Percentiles rank a stretch among this genome's conserved stretches.
phyloP scores from a whole-genome alignment of 495 filamentous ascomycete genomes.

The Letharia columbiana region DNA sequence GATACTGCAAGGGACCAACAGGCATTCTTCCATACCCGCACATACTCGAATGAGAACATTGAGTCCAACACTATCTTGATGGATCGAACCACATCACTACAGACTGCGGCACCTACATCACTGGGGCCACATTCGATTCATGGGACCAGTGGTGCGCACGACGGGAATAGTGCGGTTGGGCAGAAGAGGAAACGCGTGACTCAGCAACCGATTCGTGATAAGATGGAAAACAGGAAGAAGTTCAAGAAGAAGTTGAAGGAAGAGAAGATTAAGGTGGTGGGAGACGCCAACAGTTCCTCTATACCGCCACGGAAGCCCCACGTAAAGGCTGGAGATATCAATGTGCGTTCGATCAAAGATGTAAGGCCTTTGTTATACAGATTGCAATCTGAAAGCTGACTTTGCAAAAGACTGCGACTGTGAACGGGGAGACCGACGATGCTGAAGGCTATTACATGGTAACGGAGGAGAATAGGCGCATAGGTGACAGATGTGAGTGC shows the following conservation, averaged over 20 bases:
- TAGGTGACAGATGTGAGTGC: slow-evolving; percentile 80
- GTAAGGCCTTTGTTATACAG: slow-evolving; percentile 47
- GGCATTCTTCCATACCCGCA: too few relatives aligned
- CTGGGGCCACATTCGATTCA: slow-evolving; percentile 65
- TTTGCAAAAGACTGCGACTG: slow-evolving; percentile 33
- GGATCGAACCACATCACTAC: slow-evolving; percentile 74
- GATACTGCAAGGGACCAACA: too few relatives aligned
- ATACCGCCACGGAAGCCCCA: slow-evolving; percentile 67
- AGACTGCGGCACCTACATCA: slow-evolving; percentile 87
- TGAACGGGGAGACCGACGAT: slow-evolving; percentile 67
- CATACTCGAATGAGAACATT: too few relatives aligned
- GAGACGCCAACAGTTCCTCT: slow-evolving; percentile 62
- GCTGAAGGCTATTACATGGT: slow-evolving; percentile 97
- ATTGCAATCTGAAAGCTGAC: slow-evolving; percentile 20
- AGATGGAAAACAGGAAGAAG: slow-evolving; percentile 51
- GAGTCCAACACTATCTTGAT: slow-evolving; percentile 31
- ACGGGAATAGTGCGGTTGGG: slow-evolving; percentile 49
- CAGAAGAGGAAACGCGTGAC: slow-evolving; percentile 80
- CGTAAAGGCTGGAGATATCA: slow-evolving; percentile 86
- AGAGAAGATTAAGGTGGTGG: slow-evolving; percentile 53
- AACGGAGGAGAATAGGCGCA: slow-evolving; percentile 57
- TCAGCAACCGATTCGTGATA: slow-evolving; percentile 67
- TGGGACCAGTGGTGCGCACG: slow-evolving; percentile 47
- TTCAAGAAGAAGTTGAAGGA: too few relatives aligned
- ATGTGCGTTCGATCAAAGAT: slow-evolving; percentile 71